Percentiles rank a stretch among this genome's conserved stretches.
These are phyloP conservation scores for Skeletonema potamos DNA, from an alignment of 108 stramenopile genomes.

Conservation along the genomic window DNA sequence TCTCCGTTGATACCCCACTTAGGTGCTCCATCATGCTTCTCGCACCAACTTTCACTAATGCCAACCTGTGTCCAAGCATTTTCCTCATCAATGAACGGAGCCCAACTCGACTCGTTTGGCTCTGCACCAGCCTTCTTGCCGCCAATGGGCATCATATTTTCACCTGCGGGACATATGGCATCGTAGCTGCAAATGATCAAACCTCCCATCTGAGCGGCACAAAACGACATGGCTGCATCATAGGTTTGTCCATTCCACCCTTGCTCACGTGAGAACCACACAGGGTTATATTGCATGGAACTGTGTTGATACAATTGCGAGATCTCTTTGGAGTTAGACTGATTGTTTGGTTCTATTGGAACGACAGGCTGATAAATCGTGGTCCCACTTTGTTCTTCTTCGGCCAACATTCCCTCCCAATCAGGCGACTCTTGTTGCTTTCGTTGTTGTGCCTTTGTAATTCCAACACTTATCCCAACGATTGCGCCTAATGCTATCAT, in stretches of 20 bases:
- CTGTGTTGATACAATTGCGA: not conserved
- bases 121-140: not conserved
- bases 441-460: not conserved
- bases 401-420: constrained; percentile 1
- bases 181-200: not conserved
- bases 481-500: not conserved
- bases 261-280: not conserved
- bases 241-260: not conserved
- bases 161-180: not conserved
- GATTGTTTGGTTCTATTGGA: not conserved
- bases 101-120: not conserved
- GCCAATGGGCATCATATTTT: not conserved
- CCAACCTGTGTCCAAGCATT: not conserved
- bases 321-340: not conserved
- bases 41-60: not conserved
- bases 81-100: not conserved
- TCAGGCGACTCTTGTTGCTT: not conserved
- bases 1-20: not conserved
- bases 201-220: not conserved
- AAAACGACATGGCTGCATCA: not conserved
- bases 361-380: no score
- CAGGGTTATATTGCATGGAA: not conserved
- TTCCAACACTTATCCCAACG: not conserved
- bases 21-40: not conserved
- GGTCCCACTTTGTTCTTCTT: not conserved